Base-by-base conservation (phyloP, 2,329 filamentous ascomycete genomes). In the Alternaria brassicae region DNA sequence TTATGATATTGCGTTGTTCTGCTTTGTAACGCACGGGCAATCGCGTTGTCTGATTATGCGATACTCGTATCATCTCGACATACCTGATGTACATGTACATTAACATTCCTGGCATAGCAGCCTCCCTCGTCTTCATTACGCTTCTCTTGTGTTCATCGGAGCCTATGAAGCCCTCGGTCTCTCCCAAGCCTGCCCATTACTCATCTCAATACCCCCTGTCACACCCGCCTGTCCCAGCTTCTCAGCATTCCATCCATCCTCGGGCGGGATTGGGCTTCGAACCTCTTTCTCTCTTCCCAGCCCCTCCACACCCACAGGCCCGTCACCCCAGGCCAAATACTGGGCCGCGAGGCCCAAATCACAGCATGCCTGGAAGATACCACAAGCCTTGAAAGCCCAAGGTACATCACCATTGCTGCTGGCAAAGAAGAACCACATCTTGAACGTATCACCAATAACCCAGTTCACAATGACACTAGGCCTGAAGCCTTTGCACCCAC, bases 401-500 rank as follows among this genome's bases (percentile, higher is more conserved):
- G 91, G 91, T 30, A 95, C 91, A 37, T 72, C 78, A 4, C 86
- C 86, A 1, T 84, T 86, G 1, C 89, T 86, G 2, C 88, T 91
- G 61, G 93, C 90, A 81, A 94, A 95, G 71, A 92, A 91, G 65
- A 82, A 84, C 56, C 78, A 80, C 84, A 94, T 90, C 83, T 96
- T 96, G 88, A 95, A 92, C 8, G 86, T 83, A 77, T 96, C 91
- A 61, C 91, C 91, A 3, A 89, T 80, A 53, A 96, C 81, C 91
- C 91, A 96, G 75, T 89, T 92, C 27, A 83, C 85, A 58, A 95
- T 81, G 4, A 96, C 88, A 6, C 89, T 92, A 10, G 92, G 73
- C 15, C 91, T 85, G 78, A 96, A 92, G 6, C 91, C 91, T 75
- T 88, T 89, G 81, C 89, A 92, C 2, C 90, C 92, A 60, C 85